Evolutionary conservation across 768 basidiomycete species (phyloP), one percentile per base, ranked within the genome.

Genomic region (Trametes punicea): DNA sequence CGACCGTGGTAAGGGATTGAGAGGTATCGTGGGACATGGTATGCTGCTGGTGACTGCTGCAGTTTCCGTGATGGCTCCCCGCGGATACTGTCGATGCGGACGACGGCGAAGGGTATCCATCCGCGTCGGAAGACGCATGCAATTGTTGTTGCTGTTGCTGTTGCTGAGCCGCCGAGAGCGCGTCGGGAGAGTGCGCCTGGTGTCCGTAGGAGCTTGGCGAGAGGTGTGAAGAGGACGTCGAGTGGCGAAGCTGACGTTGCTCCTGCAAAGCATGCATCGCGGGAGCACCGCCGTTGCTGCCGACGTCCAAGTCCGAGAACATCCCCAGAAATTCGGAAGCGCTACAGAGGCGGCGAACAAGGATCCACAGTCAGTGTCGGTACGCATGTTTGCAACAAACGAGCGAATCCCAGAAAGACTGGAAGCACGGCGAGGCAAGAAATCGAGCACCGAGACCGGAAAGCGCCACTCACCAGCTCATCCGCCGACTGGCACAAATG

Each of bases 241-340:
- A 26, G 20, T 54, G 42, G 33, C 41, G 30, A 16, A 48, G 49
- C 10, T 30, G 53, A 40, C 53, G 59, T 36, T 55, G 56, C 20
- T 58, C 48, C 8, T 39, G 52, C n/a, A 51, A 11, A 2, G 26
- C 41, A 31, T 39, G 58, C 18, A 59, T 46, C 26, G 45, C 56
- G 26, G 56, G 55, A 21, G 56, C 47, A 23, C 44, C 46, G 20
- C 62, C 55, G 36, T 56, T 58, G 50, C 55, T 57, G 26, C 59
- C 56, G 34, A 67, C 67, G 38, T 62, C 65, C 18, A 67, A 54
- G 1, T 50, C 60, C 20, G 50, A 58, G 56, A 68, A 65, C 55
- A 61, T 47, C 18, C 64, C 63, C n/a, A 64, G 50, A 49, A 66
- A 56, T 4, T 61, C 61, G 33, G 65, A 62, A 6, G 63, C 62